Evolutionary conservation across 2,329 filamentous ascomycete species (phyloP), one percentile per base, ranked within the genome.

Genomic region (Fusarium sp.): DNA sequence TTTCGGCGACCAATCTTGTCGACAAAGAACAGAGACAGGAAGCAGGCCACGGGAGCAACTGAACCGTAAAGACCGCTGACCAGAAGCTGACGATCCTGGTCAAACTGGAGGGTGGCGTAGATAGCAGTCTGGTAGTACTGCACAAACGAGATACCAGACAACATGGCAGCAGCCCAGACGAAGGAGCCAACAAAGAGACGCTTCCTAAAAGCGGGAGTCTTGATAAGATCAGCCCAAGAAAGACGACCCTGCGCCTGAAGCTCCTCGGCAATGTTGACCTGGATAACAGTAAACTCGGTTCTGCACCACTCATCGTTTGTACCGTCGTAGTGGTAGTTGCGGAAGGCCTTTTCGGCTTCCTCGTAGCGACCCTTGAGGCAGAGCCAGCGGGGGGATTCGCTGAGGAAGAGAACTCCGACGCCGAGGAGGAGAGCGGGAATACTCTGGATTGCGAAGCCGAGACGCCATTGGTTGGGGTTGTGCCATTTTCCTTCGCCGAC

Each of bases 51-150:
- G 0, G 83, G 83, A 0, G 77, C 82, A 0, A 84, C 81, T 0
- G 81, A 82, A 0, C 83, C 82, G 24, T 84, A 84, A 0, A 84
- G 75, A 0, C 83, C 83, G 31, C 83, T 84, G 31, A 84, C 80
- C 0, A 84, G 81, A 1, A 84, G 79, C 24, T 84, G 82, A 12
- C 78, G 76, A 38, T 81, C 79, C 62, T 84, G 73, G 16, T 72
- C 73, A 66, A 81, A 84, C 51, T 83, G 81, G 0, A 84, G 80
- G 0, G 82, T 84, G 0, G 82, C 81, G 55, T 84, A 84, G 59
- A 84, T 84, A 6, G 83, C 81, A 0, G 83, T 84, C 69, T 84
- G 82, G 61, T 81, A 84, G 35, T 84, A 84, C 69, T 84, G 83
- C 2, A 84, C 83, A n/a, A 84, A 84, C 0, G 81, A 83, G 36